Conservation (phyloP, 2,329 filamentous ascomycete genomes). For the Bipolaris victoriae region DNA sequence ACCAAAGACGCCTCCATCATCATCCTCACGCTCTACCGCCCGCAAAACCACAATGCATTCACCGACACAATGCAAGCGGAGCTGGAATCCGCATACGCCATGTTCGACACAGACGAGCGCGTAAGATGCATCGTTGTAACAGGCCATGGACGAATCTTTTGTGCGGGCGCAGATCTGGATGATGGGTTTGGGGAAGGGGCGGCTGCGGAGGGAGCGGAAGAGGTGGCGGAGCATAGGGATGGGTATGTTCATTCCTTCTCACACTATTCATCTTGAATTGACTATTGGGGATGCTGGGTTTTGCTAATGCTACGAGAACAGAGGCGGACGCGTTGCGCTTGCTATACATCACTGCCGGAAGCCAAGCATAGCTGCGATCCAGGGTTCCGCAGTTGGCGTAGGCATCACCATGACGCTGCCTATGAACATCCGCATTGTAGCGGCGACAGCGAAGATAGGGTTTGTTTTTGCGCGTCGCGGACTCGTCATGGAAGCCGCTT, state of each 20-base stretch:
- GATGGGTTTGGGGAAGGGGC: conserved; percentile 55
- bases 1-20: conserved; percentile 60
- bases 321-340: conserved; percentile 55
- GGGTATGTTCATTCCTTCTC: conserved; percentile 46
- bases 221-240: conserved; percentile 59
- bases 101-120: conserved; percentile 61
- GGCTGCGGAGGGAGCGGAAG: conserved; percentile 52
- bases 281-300: neutral
- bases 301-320: conserved; percentile 21
- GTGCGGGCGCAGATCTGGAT: conserved; percentile 64
- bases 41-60: conserved; percentile 71
- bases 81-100: conserved; percentile 60
- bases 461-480: conserved; percentile 76
- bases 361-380: conserved; percentile 61
- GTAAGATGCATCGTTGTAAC: conserved; percentile 63
- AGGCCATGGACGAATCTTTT: conserved; percentile 59
- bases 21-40: conserved; percentile 68
- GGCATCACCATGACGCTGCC: conserved; percentile 66
- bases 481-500: conserved; percentile 74
- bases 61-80: conserved; percentile 68
- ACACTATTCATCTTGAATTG: neutral
- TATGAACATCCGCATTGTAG: conserved; percentile 61
- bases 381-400: conserved; percentile 63
- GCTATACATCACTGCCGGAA: conserved; percentile 65
- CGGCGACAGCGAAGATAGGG: conserved; percentile 68